Conservation (phyloP, 768 basidiomycete species). For the Boletus rex-veris region DNA sequence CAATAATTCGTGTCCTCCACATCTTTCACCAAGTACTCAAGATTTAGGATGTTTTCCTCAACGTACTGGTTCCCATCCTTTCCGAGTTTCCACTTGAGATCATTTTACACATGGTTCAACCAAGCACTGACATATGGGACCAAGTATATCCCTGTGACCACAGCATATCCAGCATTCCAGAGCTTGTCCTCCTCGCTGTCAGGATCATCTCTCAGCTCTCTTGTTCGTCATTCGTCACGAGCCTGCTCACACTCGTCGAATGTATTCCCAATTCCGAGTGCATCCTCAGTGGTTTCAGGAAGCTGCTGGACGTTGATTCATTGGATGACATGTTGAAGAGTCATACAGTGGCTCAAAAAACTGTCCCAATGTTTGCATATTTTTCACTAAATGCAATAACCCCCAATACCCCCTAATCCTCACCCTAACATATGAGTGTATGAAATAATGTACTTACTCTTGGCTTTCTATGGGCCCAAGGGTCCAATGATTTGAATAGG, state of each 20-base stretch:
- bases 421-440: too few species aligned
- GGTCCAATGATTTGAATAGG: too few species aligned
- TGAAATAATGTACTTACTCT: too few species aligned
- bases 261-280: slow-evolving; percentile 81
- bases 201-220: slow-evolving; percentile 73
- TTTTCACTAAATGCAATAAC: too few species aligned
- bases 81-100: slow-evolving; percentile 61
- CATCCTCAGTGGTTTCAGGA: slow-evolving; percentile 76
- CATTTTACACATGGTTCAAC: slow-evolving; percentile 71
- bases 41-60: slow-evolving; percentile 85
- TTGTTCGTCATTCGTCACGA: slow-evolving; percentile 61
- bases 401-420: too few species aligned
- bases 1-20: slow-evolving; percentile 76
- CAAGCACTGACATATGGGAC: slow-evolving; percentile 70
- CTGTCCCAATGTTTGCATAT: too few species aligned
- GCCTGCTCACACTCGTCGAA: slow-evolving; percentile 74
- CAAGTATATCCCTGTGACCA: slow-evolving; percentile 75
- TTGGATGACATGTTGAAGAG: too few species aligned
- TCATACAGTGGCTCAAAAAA: too few species aligned
- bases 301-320: slow-evolving; percentile 61
- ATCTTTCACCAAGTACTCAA: slow-evolving; percentile 80
- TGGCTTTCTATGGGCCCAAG: too few species aligned
- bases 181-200: slow-evolving; percentile 72
- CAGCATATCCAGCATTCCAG: slow-evolving; percentile 58
- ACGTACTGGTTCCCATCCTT: slow-evolving; percentile 78